Conservation (phyloP, 176 grass and related monocot species). For the Calamus simplicifolius region DNA sequence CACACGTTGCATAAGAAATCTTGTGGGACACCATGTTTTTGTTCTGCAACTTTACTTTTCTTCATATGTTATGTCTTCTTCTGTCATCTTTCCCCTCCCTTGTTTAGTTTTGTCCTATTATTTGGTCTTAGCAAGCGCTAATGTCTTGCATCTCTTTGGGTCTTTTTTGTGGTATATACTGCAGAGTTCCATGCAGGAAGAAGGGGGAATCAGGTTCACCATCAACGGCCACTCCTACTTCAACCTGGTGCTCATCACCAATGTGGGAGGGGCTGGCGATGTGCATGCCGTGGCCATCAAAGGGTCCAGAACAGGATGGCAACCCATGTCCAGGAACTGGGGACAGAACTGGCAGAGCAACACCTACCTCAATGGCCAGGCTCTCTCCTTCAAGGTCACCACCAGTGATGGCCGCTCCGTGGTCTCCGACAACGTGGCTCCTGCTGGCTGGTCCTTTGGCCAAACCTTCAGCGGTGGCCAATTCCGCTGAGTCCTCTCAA, state of each 20-base stretch:
- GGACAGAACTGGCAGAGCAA: constrained; percentile 85
- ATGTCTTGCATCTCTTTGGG: too few relatives aligned
- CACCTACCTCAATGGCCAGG: constrained; percentile 36
- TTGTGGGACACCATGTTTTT: too few relatives aligned
- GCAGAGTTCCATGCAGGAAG: constrained; percentile 54
- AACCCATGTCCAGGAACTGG: constrained; percentile 60
- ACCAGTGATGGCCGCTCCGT: constrained; percentile 39
- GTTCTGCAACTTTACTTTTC: too few relatives aligned
- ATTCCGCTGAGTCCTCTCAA: constrained; percentile 25
- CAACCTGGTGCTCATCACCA: constrained; percentile 61
- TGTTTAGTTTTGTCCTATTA: too few relatives aligned
- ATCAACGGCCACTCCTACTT: constrained; percentile 74
- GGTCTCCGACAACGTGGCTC: constrained; percentile 45
- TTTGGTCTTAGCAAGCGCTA: too few relatives aligned
- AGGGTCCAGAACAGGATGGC: constrained; percentile 40
- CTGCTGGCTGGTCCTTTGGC: constrained; percentile 57
- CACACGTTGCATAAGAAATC: too few relatives aligned
- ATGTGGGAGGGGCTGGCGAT: constrained; percentile 59
- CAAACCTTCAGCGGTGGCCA: constrained; percentile 64
- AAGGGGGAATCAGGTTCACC: constrained; percentile 60
- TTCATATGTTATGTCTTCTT: too few relatives aligned
- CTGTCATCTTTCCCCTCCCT: too few relatives aligned
- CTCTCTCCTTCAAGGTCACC: constrained; percentile 56
- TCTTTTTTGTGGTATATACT: neutral
- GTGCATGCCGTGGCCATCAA: constrained; percentile 51